A percentile compares a stretch with the other conserved stretches of the same genome.
phyloP scores from a whole-genome alignment of 2,329 filamentous ascomycete species.

The Cylindrodendrum hubeiense region DNA sequence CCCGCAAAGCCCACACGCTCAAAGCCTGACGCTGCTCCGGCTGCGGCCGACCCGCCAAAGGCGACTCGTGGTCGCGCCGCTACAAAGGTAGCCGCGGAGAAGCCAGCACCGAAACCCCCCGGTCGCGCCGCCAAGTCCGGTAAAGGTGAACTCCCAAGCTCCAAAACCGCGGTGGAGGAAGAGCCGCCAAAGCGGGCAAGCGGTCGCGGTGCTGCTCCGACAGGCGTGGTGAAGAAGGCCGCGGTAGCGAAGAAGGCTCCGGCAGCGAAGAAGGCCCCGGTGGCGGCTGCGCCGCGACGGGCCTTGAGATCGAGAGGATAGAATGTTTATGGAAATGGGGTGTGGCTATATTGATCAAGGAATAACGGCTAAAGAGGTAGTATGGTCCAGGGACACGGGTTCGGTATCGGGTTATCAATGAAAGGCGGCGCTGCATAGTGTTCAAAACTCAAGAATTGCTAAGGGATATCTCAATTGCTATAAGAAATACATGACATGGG shows the following conservation, averaged over 20 bases:
- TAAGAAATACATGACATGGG: too few species aligned
- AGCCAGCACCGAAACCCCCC: constrained; percentile 23
- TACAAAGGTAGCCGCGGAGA: constrained; percentile 18
- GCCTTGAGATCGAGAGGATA: constrained; percentile 35
- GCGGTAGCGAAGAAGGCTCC: constrained; percentile 33
- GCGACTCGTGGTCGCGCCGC: background rate
- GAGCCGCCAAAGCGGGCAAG: constrained; percentile 27
- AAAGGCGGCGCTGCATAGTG: too few species aligned
- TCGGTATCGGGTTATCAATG: too few species aligned
- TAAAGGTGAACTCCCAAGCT: constrained; percentile 38
- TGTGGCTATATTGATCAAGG: background rate
- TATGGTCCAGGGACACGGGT: background rate
- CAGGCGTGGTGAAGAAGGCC: constrained; percentile 36
- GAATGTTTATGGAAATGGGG: background rate
- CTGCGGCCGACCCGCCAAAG: background rate
- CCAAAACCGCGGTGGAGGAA: constrained; percentile 23
- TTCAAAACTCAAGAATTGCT: too few species aligned
- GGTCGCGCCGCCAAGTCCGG: constrained; percentile 36
- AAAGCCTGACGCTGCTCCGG: background rate
- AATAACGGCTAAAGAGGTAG: background rate
- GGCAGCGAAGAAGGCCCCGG: constrained; percentile 33
- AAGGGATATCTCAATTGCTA: too few species aligned
- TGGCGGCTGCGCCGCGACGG: constrained; percentile 32
- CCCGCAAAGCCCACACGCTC: constrained; percentile 2
- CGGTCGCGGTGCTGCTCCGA: constrained; percentile 27